Conservation (phyloP, 371 early-diverging fungal species). For the Mortierella sp. region DNA sequence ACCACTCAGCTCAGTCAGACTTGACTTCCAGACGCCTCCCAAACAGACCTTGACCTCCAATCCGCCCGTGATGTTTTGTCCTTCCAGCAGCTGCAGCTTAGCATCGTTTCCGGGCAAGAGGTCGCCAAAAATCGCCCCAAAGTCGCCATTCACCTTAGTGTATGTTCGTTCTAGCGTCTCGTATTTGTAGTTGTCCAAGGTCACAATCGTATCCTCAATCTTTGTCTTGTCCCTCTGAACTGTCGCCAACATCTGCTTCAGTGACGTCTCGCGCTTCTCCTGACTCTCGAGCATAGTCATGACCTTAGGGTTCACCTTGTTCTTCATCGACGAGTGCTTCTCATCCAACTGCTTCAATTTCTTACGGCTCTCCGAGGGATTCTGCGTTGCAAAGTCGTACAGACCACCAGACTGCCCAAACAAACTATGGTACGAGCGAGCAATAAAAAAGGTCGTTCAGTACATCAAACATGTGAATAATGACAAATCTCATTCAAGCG, state of each 20-base stretch:
- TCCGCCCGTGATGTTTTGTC: conserved; percentile 86
- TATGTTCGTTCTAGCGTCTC: conserved; percentile 93
- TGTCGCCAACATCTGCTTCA: conserved; percentile 91
- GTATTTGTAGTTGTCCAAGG: conserved; percentile 91
- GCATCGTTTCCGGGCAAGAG: conserved; percentile 94
- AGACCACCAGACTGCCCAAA: conserved; percentile 88
- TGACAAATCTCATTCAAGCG: background rate
- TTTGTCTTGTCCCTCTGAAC: conserved; percentile 94
- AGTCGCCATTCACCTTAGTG: conserved; percentile 93
- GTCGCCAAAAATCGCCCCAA: conserved; percentile 96
- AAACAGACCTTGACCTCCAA: conserved; percentile 96
- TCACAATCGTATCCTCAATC: conserved; percentile 93
- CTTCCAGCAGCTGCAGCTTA: conserved; percentile 89
- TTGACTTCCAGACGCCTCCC: conserved; percentile 98
- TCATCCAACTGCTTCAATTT: conserved; percentile 79
- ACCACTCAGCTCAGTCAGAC: conserved; percentile 98
- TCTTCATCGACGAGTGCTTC: conserved; percentile 83
- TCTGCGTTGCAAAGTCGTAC: conserved; percentile 84
- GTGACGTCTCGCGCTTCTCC: conserved; percentile 88
- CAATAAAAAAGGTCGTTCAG: background rate
- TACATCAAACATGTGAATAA: background rate
- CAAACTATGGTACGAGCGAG: conserved; percentile 47
- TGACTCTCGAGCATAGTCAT: conserved; percentile 96
- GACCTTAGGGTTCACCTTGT: conserved; percentile 93
- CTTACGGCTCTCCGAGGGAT: conserved; percentile 78